These are phyloP conservation scores for Scalesia atractyloides DNA, from an alignment of 129 eudicot species.

Conservation along the genomic window DNA sequence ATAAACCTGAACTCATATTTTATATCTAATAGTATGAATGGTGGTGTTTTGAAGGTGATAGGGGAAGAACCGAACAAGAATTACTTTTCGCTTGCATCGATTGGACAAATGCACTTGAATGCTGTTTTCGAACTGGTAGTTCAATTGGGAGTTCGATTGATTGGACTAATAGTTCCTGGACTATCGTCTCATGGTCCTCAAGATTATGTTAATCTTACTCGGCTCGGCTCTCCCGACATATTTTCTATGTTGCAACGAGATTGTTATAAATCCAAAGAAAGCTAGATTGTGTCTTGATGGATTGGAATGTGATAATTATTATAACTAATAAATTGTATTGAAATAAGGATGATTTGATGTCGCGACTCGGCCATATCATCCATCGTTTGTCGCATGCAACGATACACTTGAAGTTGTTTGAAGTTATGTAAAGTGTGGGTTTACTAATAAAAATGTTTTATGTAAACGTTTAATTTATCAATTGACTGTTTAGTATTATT, in stretches of 20 bases:
- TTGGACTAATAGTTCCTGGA: constrained; percentile 38
- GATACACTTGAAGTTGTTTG: neutral
- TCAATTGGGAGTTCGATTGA: constrained; percentile 21
- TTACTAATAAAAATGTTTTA: neutral
- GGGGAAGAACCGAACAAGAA: constrained; percentile 52
- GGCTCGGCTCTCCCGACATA: constrained; percentile 27
- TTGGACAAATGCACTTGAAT: constrained; percentile 31
- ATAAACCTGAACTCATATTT: too few species aligned
- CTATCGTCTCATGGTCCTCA: constrained; percentile 39
- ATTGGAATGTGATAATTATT: neutral
- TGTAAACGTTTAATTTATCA: neutral
- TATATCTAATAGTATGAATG: too few species aligned
- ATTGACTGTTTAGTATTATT: too few species aligned
- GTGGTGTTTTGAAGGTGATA: constrained; percentile 29
- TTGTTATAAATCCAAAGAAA: neutral
- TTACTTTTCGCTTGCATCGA: constrained; percentile 29
- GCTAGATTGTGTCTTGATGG: neutral
- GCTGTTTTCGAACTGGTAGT: constrained; percentile 39
- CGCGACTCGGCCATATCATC: neutral
- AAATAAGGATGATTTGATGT: neutral
- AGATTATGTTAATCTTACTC: constrained; percentile 54
- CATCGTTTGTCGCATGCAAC: neutral
- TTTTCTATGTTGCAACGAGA: neutral
- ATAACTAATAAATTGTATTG: neutral
- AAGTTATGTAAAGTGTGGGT: neutral